phyloP scores from a whole-genome alignment of 306 rosid species.

The Chamaecrista fasciculata region DNA sequence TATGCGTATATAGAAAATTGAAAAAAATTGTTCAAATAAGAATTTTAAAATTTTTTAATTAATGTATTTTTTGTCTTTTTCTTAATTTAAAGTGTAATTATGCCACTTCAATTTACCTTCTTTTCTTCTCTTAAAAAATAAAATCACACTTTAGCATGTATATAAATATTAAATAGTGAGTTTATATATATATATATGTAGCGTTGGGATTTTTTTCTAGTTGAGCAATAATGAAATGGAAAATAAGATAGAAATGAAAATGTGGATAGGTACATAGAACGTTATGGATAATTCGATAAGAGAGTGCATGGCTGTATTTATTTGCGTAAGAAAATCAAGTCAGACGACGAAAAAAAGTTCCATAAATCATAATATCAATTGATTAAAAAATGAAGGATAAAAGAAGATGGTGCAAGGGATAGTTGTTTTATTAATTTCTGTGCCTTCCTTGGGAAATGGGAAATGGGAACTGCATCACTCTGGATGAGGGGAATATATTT shows the following conservation, averaged over 20 bases:
- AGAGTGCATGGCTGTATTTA: constrained; percentile 31
- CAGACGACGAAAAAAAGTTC: constrained; percentile 21
- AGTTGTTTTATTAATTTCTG: constrained; percentile 14
- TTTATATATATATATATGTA: too few relatives aligned
- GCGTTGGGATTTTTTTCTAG: too few relatives aligned
- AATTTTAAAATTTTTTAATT: too few relatives aligned
- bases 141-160: too few relatives aligned
- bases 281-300: constrained; percentile 30
- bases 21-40: too few relatives aligned
- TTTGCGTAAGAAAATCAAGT: constrained; percentile 30
- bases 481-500: background rate
- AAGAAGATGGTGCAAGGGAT: background rate
- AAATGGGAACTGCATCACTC: constrained; percentile 30
- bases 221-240: too few relatives aligned
- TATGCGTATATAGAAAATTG: too few relatives aligned
- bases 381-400: constrained; percentile 16
- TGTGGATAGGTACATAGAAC: constrained; percentile 8
- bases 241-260: background rate
- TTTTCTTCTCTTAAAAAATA: too few relatives aligned
- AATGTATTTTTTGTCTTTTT: too few relatives aligned
- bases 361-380: background rate
- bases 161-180: too few relatives aligned
- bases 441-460: constrained; percentile 46
- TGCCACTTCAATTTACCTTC: too few relatives aligned
- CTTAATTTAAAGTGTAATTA: too few relatives aligned